Percentiles rank a stretch among this genome's conserved stretches.
Evolutionary conservation across 2,329 filamentous ascomycete species (phyloP).

Genomic region (Penicillium crustosum): DNA sequence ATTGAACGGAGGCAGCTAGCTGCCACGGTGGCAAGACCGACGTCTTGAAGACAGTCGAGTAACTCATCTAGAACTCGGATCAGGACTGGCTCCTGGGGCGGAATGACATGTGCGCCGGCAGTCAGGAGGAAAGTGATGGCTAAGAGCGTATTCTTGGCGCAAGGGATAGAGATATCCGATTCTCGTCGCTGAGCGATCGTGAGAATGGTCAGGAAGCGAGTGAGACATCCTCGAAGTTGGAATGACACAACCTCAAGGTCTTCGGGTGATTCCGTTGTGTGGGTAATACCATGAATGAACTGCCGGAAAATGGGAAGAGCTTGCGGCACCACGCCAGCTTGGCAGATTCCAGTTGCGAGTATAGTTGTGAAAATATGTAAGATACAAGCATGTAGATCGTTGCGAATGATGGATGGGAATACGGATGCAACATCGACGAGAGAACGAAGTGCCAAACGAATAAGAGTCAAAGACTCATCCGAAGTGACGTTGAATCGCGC

Average conservation of each 20-base stretch:
- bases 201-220: constrained; percentile 74
- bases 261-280: constrained; percentile 29
- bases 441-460: constrained; percentile 77
- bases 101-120: constrained; percentile 70
- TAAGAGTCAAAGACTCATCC: constrained; percentile 79
- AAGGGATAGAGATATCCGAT: constrained; percentile 72
- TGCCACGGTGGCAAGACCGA: constrained; percentile 72
- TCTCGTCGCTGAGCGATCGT: constrained; percentile 51
- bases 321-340: constrained; percentile 84
- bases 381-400: constrained; percentile 92
- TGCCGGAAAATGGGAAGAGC: constrained; percentile 87
- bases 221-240: constrained; percentile 80
- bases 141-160: constrained; percentile 89
- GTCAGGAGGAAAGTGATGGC: constrained; percentile 88
- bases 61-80: constrained; percentile 75
- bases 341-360: constrained; percentile 80
- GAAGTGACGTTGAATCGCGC: constrained; percentile 72
- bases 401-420: constrained; percentile 94
- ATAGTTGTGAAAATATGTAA: constrained; percentile 96
- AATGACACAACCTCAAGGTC: constrained; percentile 54
- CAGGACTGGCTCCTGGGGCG: constrained; percentile 72
- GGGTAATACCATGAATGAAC: constrained; percentile 75
- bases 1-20: constrained; percentile 86
- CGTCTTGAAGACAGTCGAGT: constrained; percentile 71
- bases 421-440: constrained; percentile 93